These are phyloP conservation scores for Plenodomus biglobosus DNA, from an alignment of 2,329 filamentous ascomycete genomes.

Conservation along the genomic window DNA sequence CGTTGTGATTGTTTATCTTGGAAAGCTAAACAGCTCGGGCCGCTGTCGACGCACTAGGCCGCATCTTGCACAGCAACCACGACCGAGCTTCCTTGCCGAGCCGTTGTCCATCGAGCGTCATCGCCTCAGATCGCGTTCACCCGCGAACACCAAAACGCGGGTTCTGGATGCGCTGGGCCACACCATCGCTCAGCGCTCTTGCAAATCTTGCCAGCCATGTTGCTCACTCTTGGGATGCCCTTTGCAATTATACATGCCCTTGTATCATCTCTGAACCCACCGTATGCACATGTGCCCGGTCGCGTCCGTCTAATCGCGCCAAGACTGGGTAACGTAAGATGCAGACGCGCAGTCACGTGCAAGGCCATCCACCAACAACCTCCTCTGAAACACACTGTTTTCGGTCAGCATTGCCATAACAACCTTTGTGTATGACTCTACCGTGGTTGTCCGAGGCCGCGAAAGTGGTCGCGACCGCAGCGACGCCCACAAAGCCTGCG, in stretches of 20 bases:
- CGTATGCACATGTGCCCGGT: background rate
- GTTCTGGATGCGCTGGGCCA: slow-evolving; percentile 18
- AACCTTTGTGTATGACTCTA: slow-evolving; percentile 10
- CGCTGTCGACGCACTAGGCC: slow-evolving; percentile 8
- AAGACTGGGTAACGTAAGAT: slow-evolving; percentile 1
- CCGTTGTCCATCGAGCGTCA: slow-evolving; percentile 10
- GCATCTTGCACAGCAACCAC: slow-evolving; percentile 1
- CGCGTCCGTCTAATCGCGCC: background rate
- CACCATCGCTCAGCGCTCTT: background rate
- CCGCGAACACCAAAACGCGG: slow-evolving; percentile 16
- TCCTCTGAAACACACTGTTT: slow-evolving; percentile 17
- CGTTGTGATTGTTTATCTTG: slow-evolving; percentile 16
- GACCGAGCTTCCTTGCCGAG: slow-evolving; percentile 5
- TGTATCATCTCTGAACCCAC: background rate
- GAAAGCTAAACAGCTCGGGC: slow-evolving; percentile 7
- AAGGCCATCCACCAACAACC: slow-evolving; percentile 1
- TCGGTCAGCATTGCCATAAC: slow-evolving; percentile 18
- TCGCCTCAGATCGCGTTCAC: background rate
- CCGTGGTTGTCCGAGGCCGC: slow-evolving; percentile 15
- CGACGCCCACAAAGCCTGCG: slow-evolving; percentile 15
- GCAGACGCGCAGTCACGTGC: slow-evolving; percentile 18
- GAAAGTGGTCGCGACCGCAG: slow-evolving; percentile 18
- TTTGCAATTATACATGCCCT: background rate
- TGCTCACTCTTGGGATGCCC: background rate
- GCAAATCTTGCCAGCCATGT: background rate